Evolutionary conservation across 768 basidiomycete species (phyloP).

Genomic region (Auricularia sp.): DNA sequence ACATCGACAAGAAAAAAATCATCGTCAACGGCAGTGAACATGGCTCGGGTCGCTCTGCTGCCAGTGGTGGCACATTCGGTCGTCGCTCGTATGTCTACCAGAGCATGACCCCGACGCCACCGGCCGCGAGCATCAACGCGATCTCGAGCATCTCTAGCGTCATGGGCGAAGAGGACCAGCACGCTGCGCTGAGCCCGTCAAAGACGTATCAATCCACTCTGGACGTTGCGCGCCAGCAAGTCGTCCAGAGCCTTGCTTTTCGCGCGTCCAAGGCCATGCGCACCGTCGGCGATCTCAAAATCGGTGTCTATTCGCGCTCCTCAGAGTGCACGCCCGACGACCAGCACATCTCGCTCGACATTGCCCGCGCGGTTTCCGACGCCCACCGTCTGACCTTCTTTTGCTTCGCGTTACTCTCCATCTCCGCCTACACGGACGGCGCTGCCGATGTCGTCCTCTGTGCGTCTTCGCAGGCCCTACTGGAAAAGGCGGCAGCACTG

Average conservation of each 20-base stretch:
- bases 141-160: no score
- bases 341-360: constrained; percentile 42
- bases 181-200: not conserved
- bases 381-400: constrained; percentile 29
- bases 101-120: not conserved
- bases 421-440: constrained; percentile 14
- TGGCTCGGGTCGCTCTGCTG: no score
- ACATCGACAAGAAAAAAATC: not conserved
- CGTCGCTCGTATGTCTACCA: not conserved
- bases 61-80: not conserved
- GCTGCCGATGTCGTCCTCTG: constrained; percentile 44
- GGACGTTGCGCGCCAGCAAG: constrained; percentile 50
- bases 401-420: constrained; percentile 6
- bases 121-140: not conserved
- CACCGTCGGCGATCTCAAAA: constrained; percentile 39
- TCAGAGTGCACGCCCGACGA: constrained; percentile 45
- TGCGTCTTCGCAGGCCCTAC: constrained; percentile 42
- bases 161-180: not conserved
- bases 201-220: constrained; percentile 25
- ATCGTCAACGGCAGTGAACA: no score
- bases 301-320: constrained; percentile 40
- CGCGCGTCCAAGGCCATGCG: constrained; percentile 42
- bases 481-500: constrained; percentile 60
- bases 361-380: constrained; percentile 34
- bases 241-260: constrained; percentile 46